phyloP scores from a whole-genome alignment of 2,329 filamentous ascomycete genomes.

The Diplodia sapinea region DNA sequence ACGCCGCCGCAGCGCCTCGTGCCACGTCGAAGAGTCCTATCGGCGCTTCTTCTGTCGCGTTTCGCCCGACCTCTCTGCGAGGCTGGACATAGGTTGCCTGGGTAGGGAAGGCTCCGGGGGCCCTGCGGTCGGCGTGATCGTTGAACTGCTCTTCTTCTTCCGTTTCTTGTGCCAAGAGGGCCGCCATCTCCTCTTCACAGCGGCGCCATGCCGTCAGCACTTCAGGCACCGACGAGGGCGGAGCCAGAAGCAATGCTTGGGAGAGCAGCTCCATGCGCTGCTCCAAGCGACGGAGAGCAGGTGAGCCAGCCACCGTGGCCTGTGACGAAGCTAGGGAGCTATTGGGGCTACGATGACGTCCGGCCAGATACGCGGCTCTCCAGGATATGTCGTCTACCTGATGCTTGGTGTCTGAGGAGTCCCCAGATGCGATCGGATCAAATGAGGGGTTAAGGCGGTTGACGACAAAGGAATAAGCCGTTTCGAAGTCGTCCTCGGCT shows the following conservation, averaged over 20 bases:
- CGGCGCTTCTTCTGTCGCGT: slow-evolving; percentile 55
- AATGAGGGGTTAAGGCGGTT: slow-evolving; percentile 61
- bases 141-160: slow-evolving; percentile 75
- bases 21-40: slow-evolving; percentile 62
- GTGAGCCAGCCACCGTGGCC: slow-evolving; percentile 48
- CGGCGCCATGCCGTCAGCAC: slow-evolving; percentile 76
- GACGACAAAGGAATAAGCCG: slow-evolving; percentile 81
- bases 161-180: slow-evolving; percentile 69
- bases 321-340: slow-evolving; percentile 47
- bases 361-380: slow-evolving; percentile 79
- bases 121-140: slow-evolving; percentile 63
- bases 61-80: slow-evolving; percentile 50
- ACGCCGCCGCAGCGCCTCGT: slow-evolving; percentile 55
- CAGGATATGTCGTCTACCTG: slow-evolving; percentile 72
- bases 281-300: slow-evolving; percentile 70
- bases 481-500: slow-evolving; percentile 80
- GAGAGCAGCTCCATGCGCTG: slow-evolving; percentile 82
- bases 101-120: slow-evolving; percentile 55
- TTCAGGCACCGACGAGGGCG: slow-evolving; percentile 71
- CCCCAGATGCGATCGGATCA: slow-evolving; percentile 7
- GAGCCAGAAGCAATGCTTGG: slow-evolving; percentile 75
- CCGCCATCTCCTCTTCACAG: slow-evolving; percentile 78
- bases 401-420: slow-evolving; percentile 32
- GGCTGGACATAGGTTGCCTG: slow-evolving; percentile 44
- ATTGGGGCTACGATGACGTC: slow-evolving; percentile 64